Percentiles rank a stretch among this genome's conserved stretches.
Evolutionary conservation across 352 stramenopile genomes (phyloP).

Genomic region (Phytophthora foliorum): DNA sequence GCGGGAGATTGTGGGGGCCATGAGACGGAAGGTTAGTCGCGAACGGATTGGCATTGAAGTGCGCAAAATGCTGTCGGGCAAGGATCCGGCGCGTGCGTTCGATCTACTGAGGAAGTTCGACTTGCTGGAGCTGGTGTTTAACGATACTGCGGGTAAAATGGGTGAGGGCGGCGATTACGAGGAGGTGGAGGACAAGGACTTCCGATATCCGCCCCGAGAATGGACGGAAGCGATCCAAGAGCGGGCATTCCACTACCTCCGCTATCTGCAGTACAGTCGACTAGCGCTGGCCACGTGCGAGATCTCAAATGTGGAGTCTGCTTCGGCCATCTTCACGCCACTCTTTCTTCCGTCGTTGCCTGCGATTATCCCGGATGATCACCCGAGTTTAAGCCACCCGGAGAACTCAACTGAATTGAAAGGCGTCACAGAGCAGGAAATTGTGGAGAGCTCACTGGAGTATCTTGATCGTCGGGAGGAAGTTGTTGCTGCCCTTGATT

Average conservation of each 20-base stretch:
- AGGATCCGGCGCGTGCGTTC: conserved; percentile 68
- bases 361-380: conserved; percentile 24
- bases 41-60: conserved; percentile 92
- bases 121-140: conserved; percentile 81
- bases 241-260: conserved; percentile 42
- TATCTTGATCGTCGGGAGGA: conserved; percentile 43
- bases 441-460: conserved; percentile 49
- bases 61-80: conserved; percentile 81
- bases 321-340: conserved; percentile 59
- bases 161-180: conserved; percentile 17
- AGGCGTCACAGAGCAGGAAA: conserved; percentile 33
- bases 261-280: conserved; percentile 63
- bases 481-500: conserved; percentile 37
- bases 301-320: conserved; percentile 70
- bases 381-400: conserved; percentile 11
- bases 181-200: conserved; percentile 9
- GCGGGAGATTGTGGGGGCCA: conserved; percentile 69
- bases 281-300: conserved; percentile 46
- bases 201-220: conserved; percentile 34
- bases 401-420: conserved; percentile 7
- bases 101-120: conserved; percentile 59
- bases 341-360: conserved; percentile 47
- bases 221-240: conserved; percentile 49
- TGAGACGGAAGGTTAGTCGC: conserved; percentile 88
- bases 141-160: conserved; percentile 37